A percentile compares a stretch with the other conserved stretches of the same genome.
phyloP scores from a whole-genome alignment of 2,329 filamentous ascomycete genomes.

The Hysterium pulicare region DNA sequence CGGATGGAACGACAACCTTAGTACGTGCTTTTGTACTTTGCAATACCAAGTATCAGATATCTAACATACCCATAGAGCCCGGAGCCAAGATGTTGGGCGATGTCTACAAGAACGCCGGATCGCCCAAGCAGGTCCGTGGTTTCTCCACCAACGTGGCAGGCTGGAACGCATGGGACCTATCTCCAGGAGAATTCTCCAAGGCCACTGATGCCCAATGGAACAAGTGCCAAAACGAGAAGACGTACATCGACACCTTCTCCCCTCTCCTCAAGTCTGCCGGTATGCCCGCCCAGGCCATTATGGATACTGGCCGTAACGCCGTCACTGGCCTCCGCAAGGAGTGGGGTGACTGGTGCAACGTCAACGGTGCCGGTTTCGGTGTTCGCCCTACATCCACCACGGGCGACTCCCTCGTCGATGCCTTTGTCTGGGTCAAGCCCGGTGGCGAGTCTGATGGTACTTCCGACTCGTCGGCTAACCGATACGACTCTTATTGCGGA shows the following conservation, averaged over 20 bases:
- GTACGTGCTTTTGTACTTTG: slow-evolving; percentile 19
- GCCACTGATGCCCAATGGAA: slow-evolving; percentile 34
- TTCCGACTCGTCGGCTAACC: slow-evolving; percentile 38
- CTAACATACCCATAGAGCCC: slow-evolving; percentile 34
- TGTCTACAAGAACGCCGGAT: slow-evolving; percentile 48
- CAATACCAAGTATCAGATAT: too few species aligned
- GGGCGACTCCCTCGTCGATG: slow-evolving; percentile 56
- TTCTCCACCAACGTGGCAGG: slow-evolving; percentile 58
- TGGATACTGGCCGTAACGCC: slow-evolving; percentile 59
- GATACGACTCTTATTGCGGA: slow-evolving; percentile 58
- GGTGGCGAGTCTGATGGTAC: slow-evolving; percentile 56
- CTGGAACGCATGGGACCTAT: slow-evolving; percentile 55
- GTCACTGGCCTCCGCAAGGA: slow-evolving; percentile 36
- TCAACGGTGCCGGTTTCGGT: slow-evolving; percentile 63
- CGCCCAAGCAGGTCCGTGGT: slow-evolving; percentile 50
- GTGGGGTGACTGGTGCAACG: slow-evolving; percentile 66
- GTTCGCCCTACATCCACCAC: slow-evolving; percentile 58
- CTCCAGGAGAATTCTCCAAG: slow-evolving; percentile 36
- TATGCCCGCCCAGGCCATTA: slow-evolving; percentile 55
- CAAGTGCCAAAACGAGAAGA: slow-evolving; percentile 52
- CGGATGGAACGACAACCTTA: slow-evolving; percentile 61
- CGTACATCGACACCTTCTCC: slow-evolving; percentile 50
- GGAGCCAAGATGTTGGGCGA: slow-evolving; percentile 50
- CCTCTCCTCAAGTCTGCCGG: slow-evolving; percentile 48
- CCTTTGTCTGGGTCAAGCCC: slow-evolving; percentile 70